Percentiles rank a stretch among this genome's conserved stretches.
Evolutionary conservation across 2,329 filamentous ascomycete species (phyloP).

Genomic region (Stagonosporopsis tanaceti): DNA sequence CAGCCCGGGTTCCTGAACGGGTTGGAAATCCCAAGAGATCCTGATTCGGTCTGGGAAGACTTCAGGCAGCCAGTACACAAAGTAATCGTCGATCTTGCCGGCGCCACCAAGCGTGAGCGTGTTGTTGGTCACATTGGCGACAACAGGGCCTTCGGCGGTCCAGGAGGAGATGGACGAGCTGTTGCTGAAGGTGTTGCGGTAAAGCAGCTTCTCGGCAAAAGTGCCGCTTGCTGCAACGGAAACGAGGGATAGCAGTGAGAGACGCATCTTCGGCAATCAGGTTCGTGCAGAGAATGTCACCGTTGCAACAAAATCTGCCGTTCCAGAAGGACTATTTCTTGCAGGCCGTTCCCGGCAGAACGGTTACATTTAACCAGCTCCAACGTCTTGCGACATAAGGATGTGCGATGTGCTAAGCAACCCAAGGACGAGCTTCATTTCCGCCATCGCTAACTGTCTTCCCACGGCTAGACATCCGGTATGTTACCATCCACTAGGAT

Average conservation of each 20-base stretch:
- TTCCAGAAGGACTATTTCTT: background rate
- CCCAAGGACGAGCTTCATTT: constrained; percentile 1
- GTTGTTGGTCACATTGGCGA: constrained; percentile 33
- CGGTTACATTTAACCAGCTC: background rate
- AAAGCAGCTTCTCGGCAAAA: constrained; percentile 47
- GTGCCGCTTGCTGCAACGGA: constrained; percentile 4
- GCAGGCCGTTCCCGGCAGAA: background rate
- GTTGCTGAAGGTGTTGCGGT: constrained; percentile 42
- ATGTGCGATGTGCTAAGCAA: constrained; percentile 6
- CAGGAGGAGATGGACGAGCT: constrained; percentile 39
- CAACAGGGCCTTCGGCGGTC: constrained; percentile 44
- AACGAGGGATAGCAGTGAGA: constrained; percentile 7
- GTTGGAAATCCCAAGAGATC: constrained; percentile 46
- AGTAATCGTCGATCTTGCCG: constrained; percentile 38
- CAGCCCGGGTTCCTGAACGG: constrained; percentile 42
- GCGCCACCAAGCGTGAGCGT: constrained; percentile 40
- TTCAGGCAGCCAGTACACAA: constrained; percentile 46
- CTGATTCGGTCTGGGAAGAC: constrained; percentile 44
- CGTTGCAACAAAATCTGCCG: background rate
- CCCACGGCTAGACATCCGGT: constrained; percentile 1
- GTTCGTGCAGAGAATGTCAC: background rate
- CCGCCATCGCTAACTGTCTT: background rate
- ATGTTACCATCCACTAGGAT: constrained; percentile 22
- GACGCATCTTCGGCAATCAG: constrained; percentile 14
- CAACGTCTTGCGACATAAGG: constrained; percentile 11